Evolutionary conservation across 345 rosid species (phyloP).

Genomic region (Raphanus raphanistrum): DNA sequence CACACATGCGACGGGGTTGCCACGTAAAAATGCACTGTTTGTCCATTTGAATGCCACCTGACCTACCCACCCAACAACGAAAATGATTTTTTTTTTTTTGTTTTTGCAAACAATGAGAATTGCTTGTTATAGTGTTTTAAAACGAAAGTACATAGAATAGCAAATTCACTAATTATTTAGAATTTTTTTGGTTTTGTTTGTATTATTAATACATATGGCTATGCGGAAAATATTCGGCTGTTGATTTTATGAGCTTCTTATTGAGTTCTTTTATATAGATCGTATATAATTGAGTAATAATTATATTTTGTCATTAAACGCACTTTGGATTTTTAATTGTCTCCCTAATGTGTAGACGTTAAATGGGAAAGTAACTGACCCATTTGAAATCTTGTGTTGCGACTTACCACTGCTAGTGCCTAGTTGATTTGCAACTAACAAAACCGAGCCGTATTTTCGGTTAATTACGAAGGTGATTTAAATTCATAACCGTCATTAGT

Average conservation of each 20-base stretch:
- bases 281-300: background rate
- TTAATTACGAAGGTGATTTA: background rate
- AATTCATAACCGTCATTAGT: constrained; percentile 1
- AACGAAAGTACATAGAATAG: background rate
- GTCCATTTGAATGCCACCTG: constrained; percentile 31
- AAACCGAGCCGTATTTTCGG: constrained; percentile 30
- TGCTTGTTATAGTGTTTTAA: background rate
- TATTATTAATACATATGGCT: background rate
- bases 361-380: constrained; percentile 29
- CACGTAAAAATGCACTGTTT: constrained; percentile 16
- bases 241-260: background rate
- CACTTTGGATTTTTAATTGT: background rate
- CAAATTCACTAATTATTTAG: background rate
- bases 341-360: constrained; percentile 2
- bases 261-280: background rate
- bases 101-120: background rate
- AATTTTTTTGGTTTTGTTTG: background rate
- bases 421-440: constrained; percentile 29
- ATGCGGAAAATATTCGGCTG: background rate
- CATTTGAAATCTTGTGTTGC: constrained; percentile 2
- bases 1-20: constrained; percentile 10
- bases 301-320: background rate
- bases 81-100: background rate
- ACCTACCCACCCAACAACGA: constrained; percentile 21
- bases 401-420: background rate